Evolutionary conservation across 176 grass and related monocot genomes (phyloP).

Genomic region (Triticum dicoccoides): DNA sequence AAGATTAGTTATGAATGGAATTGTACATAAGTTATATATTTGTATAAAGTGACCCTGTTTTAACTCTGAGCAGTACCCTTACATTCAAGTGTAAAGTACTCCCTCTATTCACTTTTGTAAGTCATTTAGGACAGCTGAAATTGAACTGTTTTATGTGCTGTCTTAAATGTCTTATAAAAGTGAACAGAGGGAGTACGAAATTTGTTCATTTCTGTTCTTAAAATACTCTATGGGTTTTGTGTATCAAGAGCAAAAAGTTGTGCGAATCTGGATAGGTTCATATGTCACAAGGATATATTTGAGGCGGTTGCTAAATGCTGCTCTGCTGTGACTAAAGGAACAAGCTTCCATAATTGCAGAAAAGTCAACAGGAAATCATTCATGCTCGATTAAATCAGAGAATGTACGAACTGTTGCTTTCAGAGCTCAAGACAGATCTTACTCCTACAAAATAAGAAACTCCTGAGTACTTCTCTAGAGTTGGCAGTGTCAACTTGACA

Average conservation of each 20-base stretch:
- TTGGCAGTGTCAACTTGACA: constrained; percentile 11
- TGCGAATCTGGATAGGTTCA: neutral
- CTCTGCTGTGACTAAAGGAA: neutral
- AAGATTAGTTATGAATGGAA: neutral
- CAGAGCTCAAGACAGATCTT: neutral
- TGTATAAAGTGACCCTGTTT: neutral
- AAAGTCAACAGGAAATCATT: neutral
- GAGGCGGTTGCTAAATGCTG: neutral
- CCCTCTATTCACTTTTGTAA: no score
- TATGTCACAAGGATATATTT: neutral
- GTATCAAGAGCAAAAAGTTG: neutral
- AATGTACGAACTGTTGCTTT: neutral
- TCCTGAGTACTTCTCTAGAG: neutral
- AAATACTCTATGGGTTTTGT: neutral
- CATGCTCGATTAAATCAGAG: neutral
- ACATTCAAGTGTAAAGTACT: neutral
- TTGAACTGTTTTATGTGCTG: no score
- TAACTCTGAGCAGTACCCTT: neutral
- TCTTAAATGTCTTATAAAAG: no score
- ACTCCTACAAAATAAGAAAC: neutral
- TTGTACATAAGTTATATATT: neutral
- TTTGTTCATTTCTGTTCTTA: neutral
- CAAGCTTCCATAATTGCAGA: neutral
- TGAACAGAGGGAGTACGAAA: neutral
- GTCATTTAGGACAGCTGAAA: no score